These are phyloP conservation scores for Diospyros kaki DNA, from an alignment of 148 eudicot species.

Conservation along the genomic window DNA sequence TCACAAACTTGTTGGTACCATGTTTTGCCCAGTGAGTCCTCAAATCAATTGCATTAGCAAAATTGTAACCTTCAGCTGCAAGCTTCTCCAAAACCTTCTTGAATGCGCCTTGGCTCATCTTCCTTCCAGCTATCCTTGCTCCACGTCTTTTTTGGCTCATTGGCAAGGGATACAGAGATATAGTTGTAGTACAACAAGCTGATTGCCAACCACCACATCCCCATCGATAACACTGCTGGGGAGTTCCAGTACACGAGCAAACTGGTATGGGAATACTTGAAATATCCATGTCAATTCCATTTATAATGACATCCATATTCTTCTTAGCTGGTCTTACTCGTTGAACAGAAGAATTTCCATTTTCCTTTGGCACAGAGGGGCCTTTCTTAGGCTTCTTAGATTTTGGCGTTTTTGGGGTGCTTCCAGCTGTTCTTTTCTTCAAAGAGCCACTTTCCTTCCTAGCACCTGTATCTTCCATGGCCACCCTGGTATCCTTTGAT, in stretches of 20 bases:
- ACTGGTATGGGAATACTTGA: conserved; percentile 49
- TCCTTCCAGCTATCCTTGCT: conserved; percentile 56
- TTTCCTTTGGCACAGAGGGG: conserved; percentile 29
- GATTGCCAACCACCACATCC: conserved; percentile 65
- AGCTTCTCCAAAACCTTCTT: conserved; percentile 58
- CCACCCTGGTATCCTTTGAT: conserved; percentile 20
- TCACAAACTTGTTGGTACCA: conserved; percentile 62
- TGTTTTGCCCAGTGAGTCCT: conserved; percentile 59
- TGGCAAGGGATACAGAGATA: conserved; percentile 53
- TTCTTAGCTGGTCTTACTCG: conserved; percentile 37
- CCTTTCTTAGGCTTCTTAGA: conserved; percentile 37
- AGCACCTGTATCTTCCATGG: conserved; percentile 24
- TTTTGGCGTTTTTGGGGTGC: conserved; percentile 27
- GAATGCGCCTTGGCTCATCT: conserved; percentile 59
- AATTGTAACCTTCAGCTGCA: conserved; percentile 40
- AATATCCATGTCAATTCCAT: conserved; percentile 52
- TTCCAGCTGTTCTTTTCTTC: conserved; percentile 28
- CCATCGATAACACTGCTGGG: conserved; percentile 60
- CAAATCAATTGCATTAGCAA: conserved; percentile 46
- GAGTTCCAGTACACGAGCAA: conserved; percentile 50
- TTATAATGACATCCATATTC: conserved; percentile 39
- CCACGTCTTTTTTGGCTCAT: conserved; percentile 59
- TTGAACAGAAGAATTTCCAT: conserved; percentile 24
- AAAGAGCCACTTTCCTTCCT: conserved; percentile 26
- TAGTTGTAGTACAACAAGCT: conserved; percentile 62